These are phyloP conservation scores for Metarhizium brunneum DNA, from an alignment of 2,329 filamentous ascomycete species.

Conservation along the genomic window DNA sequence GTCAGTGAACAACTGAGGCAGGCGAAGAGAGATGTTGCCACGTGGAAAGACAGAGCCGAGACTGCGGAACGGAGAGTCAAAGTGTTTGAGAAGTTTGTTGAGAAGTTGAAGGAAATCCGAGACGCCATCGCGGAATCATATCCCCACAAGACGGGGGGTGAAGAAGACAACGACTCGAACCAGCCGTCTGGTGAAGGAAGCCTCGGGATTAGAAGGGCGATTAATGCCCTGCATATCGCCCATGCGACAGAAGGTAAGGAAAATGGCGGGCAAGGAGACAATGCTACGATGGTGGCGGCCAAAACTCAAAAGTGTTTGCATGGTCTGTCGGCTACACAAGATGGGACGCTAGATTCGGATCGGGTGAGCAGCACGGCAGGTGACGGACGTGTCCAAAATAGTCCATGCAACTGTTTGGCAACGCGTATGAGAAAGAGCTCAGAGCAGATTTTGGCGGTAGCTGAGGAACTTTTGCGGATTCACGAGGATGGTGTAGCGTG, in stretches of 20 bases:
- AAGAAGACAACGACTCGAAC: background rate
- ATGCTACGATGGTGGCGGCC: background rate
- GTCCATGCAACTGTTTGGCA: background rate
- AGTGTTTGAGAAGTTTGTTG: slow-evolving; percentile 35
- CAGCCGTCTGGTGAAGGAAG: background rate
- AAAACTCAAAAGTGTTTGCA: background rate
- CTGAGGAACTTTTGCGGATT: slow-evolving; percentile 19
- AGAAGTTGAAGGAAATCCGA: slow-evolving; percentile 22
- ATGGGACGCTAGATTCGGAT: slow-evolving; percentile 2
- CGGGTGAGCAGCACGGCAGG: background rate
- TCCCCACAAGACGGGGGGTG: background rate
- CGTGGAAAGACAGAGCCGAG: slow-evolving; percentile 48
- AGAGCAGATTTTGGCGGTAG: slow-evolving; percentile 22
- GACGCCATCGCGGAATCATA: slow-evolving; percentile 6
- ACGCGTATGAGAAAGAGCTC: slow-evolving; percentile 12
- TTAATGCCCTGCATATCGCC: background rate
- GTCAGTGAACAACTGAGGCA: slow-evolving; percentile 39
- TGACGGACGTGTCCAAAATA: background rate
- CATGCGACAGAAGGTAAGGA: background rate
- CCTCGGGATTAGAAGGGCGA: background rate
- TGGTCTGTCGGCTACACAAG: background rate
- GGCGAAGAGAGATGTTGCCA: slow-evolving; percentile 20
- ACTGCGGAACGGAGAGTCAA: slow-evolving; percentile 43
- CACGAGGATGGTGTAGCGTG: slow-evolving; percentile 8
- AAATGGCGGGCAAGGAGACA: background rate